phyloP scores from a whole-genome alignment of 2,329 filamentous ascomycete genomes.

The Metarhizium robertsii region DNA sequence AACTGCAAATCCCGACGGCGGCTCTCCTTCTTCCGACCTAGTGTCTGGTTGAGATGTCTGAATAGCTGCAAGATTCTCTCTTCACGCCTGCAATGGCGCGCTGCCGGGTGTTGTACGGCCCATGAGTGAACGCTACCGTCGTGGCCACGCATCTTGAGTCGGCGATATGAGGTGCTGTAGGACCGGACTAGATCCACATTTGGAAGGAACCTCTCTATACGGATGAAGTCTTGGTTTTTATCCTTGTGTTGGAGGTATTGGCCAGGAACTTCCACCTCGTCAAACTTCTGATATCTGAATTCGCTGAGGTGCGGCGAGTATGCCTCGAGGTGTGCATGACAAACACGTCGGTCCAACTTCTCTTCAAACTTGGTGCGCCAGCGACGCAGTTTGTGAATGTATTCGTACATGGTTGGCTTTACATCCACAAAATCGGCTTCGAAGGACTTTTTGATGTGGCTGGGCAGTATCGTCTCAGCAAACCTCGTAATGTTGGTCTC shows the following conservation, averaged over 20 bases:
- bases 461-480: conserved; percentile 87
- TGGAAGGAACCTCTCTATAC: conserved; percentile 93
- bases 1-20: conserved; percentile 90
- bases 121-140: conserved; percentile 97
- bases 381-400: conserved; percentile 90
- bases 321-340: conserved; percentile 66
- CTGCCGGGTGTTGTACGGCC: conserved; percentile 91
- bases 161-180: conserved; percentile 82
- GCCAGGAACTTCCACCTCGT: conserved; percentile 94
- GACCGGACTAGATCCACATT: conserved; percentile 88
- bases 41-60: conserved; percentile 89
- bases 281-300: conserved; percentile 95
- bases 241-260: conserved; percentile 97
- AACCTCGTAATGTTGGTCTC: conserved; percentile 97
- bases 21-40: conserved; percentile 90
- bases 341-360: conserved; percentile 78
- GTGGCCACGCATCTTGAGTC: conserved; percentile 92
- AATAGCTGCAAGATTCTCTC: conserved; percentile 94
- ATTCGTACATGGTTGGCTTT: conserved; percentile 96
- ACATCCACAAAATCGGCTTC: conserved; percentile 93
- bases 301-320: conserved; percentile 91
- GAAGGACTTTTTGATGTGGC: conserved; percentile 92
- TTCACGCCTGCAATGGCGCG: conserved; percentile 83
- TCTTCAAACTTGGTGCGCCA: conserved; percentile 99
- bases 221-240: conserved; percentile 97